Conservation (phyloP, 805 yeast genomes). For the Isabelozyma rhagii region DNA sequence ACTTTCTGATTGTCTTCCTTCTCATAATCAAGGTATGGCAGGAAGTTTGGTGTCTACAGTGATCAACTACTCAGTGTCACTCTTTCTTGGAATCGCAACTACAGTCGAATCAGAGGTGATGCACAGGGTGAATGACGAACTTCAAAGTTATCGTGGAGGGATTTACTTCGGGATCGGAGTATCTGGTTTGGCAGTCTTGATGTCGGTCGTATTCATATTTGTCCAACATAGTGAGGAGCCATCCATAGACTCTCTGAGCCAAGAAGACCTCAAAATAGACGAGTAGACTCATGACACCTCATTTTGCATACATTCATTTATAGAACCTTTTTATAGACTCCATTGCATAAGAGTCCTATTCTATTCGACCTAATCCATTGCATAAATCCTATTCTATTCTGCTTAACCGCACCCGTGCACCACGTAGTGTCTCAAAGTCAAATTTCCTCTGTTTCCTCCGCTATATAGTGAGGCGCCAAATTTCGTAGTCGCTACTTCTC, state of each 20-base stretch:
- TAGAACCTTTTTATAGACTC: too few relatives aligned
- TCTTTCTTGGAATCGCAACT: slow-evolving; percentile 71
- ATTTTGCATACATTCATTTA: too few relatives aligned
- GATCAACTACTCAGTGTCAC: slow-evolving; percentile 67
- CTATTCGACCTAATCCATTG: too few relatives aligned
- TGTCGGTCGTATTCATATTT: slow-evolving; percentile 22
- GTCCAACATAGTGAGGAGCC: slow-evolving; percentile 4
- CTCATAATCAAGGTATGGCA: slow-evolving; percentile 71
- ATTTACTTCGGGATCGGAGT: slow-evolving; percentile 61
- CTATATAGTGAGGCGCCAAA: neutral
- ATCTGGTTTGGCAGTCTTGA: slow-evolving; percentile 44
- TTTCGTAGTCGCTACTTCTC: neutral
- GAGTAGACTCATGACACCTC: slow-evolving; percentile 2
- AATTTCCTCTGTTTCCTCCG: neutral
- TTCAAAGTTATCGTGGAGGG: slow-evolving; percentile 55
- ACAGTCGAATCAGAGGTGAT: slow-evolving; percentile 47
- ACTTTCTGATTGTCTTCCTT: slow-evolving; percentile 57
- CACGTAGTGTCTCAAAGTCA: neutral
- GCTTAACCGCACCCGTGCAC: neutral
- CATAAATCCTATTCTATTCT: too few relatives aligned
- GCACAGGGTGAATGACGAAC: slow-evolving; percentile 4
- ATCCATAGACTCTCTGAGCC: too few relatives aligned
- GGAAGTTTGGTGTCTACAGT: slow-evolving; percentile 71
- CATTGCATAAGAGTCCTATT: neutral
- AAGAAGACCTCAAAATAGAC: too few relatives aligned